phyloP scores from a whole-genome alignment of 2,329 filamentous ascomycete species.

The Fusarium udum region DNA sequence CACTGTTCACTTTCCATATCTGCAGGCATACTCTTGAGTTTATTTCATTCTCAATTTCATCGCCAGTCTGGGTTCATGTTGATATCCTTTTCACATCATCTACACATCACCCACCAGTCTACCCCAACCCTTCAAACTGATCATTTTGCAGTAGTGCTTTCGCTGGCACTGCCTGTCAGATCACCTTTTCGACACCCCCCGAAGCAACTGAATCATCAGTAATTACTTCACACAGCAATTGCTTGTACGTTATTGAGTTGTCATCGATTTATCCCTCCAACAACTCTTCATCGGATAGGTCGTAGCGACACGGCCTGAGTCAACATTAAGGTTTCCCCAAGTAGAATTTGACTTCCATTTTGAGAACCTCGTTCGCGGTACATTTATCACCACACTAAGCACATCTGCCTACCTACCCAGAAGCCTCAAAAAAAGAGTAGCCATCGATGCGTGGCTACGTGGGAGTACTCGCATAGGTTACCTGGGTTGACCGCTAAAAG shows the following conservation, averaged over 20 bases:
- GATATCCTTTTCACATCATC: background rate
- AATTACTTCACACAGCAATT: background rate
- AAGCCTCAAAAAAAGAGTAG: background rate
- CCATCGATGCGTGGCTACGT: slow-evolving; percentile 10
- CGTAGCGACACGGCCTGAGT: background rate
- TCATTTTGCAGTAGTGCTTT: background rate
- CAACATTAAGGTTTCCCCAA: slow-evolving; percentile 2
- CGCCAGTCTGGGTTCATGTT: background rate
- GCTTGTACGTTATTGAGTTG: background rate
- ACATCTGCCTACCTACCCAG: background rate
- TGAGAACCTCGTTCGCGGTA: background rate
- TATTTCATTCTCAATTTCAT: background rate
- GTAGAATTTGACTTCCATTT: background rate
- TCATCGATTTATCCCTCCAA: slow-evolving; percentile 3
- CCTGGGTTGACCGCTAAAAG: slow-evolving; percentile 2
- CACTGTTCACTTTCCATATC: background rate
- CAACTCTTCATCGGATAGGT: background rate
- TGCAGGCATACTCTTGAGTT: background rate
- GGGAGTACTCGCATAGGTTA: slow-evolving; percentile 1
- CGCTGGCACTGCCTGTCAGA: background rate
- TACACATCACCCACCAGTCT: slow-evolving; percentile 8
- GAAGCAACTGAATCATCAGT: background rate
- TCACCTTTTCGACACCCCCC: background rate
- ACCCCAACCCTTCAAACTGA: background rate
- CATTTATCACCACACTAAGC: background rate